Evolutionary conservation across 2,329 filamentous ascomycete species (phyloP), one percentile per base, ranked within the genome.

Genomic region (Stachybotrys elegans): DNA sequence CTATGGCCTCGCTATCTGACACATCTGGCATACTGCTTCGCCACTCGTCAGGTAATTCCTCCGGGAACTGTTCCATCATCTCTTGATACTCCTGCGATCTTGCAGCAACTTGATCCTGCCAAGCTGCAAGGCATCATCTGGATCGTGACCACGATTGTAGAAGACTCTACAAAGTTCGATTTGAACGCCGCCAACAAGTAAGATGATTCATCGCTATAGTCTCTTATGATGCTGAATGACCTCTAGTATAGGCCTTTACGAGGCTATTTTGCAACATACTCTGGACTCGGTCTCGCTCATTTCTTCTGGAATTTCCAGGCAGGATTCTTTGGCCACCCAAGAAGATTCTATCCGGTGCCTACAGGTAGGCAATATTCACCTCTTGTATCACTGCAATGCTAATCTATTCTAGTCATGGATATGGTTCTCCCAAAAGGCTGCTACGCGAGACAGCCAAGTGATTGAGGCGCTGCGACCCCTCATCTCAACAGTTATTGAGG

Each of bases 401-500:
- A 36, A 57, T 36, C 16, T 14, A 44, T 32, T 34, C 4, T 37
- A 86, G 83, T 76, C 83, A 5, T 92, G 86, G 86, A 75, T 89
- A 23, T 73, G 80, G 52, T 90, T 89, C 56, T 83, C 81, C 5
- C 84, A 89, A 54, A 76, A 79, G 25, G 72, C 78, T 22, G 80
- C 81, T 40, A 68, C 76, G 4, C 73, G 76, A 37, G 75, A 77
- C 25, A 74, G 74, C 14, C 70, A 76, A 14, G 70, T 85, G 23
- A 67, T 85, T 3, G 67, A 73, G 16, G 71, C 78, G 16, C 70
- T 91, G 13, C 78, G 77, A 23, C 70, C 73, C 2, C 66, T 89
- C 4, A 73, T 84, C 2, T 71, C 75, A 22, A 71, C 76, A 4
- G 75, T 81, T 19, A 75, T 89, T 20, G 65, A 74, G 21, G 83